Percentiles rank a stretch among this genome's conserved stretches.
Conservation (phyloP, 140 eudicot genomes). For the Eryngium alpinum region DNA sequence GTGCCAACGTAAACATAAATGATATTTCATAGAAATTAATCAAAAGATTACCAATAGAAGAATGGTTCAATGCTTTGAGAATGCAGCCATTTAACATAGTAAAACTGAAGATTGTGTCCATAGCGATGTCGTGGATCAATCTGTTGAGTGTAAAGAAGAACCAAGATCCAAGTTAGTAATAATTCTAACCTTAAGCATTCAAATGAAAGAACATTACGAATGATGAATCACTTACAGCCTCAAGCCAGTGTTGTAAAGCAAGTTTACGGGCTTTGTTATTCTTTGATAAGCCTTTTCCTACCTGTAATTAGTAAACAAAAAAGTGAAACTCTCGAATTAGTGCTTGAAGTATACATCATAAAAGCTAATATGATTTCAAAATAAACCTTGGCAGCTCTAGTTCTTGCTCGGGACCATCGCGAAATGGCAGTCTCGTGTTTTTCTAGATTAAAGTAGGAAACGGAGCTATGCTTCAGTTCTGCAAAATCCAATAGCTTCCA, state of each 20-base stretch:
- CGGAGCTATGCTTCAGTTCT: conserved; percentile 79
- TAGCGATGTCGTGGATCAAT: conserved; percentile 98
- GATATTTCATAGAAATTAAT: background rate
- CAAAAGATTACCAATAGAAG: conserved; percentile 75
- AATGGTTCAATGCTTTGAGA: conserved; percentile 91
- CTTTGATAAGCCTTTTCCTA: conserved; percentile 90
- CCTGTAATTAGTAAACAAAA: conserved; percentile 37
- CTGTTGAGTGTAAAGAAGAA: conserved; percentile 33
- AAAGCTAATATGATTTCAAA: background rate
- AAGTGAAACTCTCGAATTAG: background rate
- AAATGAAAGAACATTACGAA: background rate
- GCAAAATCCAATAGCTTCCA: conserved; percentile 96
- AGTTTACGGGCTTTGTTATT: conserved; percentile 86
- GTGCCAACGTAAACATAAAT: background rate
- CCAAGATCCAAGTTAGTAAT: background rate
- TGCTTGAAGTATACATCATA: background rate
- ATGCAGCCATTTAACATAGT: conserved; percentile 75
- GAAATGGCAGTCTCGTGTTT: conserved; percentile 90
- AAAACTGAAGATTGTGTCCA: conserved; percentile 92
- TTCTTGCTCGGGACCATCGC: conserved; percentile 95
- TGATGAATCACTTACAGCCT: conserved; percentile 56
- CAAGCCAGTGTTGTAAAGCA: conserved; percentile 97
- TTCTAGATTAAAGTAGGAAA: conserved; percentile 80
- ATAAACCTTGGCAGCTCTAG: conserved; percentile 91
- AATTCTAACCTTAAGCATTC: background rate